These are phyloP conservation scores for Esteya vermicola DNA, from an alignment of 2,329 filamentous ascomycete species.

Conservation along the genomic window DNA sequence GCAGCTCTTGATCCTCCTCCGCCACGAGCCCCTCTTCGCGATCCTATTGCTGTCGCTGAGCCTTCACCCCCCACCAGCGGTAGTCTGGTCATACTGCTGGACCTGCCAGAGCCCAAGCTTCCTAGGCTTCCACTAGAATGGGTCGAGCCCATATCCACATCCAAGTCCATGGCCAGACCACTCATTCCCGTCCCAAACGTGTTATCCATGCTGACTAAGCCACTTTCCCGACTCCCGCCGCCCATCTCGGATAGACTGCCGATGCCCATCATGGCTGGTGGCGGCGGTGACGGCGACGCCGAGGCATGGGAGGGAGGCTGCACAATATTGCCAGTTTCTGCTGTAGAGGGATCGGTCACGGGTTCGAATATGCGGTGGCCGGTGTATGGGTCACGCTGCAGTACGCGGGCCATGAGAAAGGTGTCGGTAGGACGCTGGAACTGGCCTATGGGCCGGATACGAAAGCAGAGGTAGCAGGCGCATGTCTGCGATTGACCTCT, in stretches of 20 bases:
- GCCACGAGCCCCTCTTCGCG: no score
- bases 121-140: no score
- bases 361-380: constrained; percentile 6
- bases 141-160: neutral
- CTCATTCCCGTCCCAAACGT: no score
- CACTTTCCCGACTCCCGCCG: no score
- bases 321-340: neutral
- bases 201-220: no score
- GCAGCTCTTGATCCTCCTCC: no score
- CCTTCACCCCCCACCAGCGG: no score
- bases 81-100: no score
- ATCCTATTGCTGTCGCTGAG: no score
- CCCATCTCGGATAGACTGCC: neutral
- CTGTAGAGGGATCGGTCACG: neutral
- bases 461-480: constrained; percentile 12
- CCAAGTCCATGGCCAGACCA: neutral
- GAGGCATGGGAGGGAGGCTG: no score
- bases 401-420: constrained; percentile 4
- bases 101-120: no score
- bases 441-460: constrained; percentile 5
- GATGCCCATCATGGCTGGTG: neutral
- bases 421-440: constrained; percentile 4
- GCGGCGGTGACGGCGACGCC: constrained; percentile 3
- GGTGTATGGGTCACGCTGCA: constrained; percentile 7
- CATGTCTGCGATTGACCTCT: neutral